A percentile compares a stretch with the other conserved stretches of the same genome.
phyloP scores from a whole-genome alignment of 768 basidiomycete species.

The Glaciozyma antarctica region DNA sequence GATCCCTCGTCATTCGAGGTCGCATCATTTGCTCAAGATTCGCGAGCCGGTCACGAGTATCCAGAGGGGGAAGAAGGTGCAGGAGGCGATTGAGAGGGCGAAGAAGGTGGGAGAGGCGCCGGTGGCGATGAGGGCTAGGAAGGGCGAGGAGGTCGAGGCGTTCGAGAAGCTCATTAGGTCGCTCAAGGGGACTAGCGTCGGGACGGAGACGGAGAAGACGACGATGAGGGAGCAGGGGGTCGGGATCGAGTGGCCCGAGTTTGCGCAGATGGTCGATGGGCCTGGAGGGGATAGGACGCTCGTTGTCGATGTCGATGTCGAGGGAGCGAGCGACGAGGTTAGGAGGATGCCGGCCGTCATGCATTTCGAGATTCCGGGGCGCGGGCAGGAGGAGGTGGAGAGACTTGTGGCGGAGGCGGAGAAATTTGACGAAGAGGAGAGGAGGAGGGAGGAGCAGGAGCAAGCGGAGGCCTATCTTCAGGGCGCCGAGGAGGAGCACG shows the following conservation, averaged over 20 bases:
- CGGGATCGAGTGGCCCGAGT: background rate
- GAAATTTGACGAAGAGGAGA: background rate
- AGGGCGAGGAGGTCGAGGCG: too few relatives aligned
- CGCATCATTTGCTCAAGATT: slow-evolving; percentile 69
- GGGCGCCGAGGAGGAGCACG: background rate
- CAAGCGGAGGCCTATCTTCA: background rate
- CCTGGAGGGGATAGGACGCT: slow-evolving; percentile 7
- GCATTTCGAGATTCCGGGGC: background rate
- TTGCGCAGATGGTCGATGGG: background rate
- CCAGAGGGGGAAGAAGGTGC: background rate
- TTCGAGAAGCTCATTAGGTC: background rate
- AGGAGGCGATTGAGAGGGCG: background rate
- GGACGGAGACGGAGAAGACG: too few relatives aligned
- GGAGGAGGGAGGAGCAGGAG: background rate
- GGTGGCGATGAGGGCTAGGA: background rate
- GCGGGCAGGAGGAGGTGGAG: background rate
- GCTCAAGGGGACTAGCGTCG: background rate
- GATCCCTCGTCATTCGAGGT: slow-evolving; percentile 60
- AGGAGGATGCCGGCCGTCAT: background rate
- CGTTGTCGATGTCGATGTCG: slow-evolving; percentile 10
- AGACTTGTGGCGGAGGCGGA: background rate
- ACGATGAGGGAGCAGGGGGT: too few relatives aligned
- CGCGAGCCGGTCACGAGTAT: background rate
- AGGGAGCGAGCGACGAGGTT: background rate
- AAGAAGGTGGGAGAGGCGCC: background rate